phyloP scores from a whole-genome alignment of 2,329 filamentous ascomycete species.

The Huntiella savannae region DNA sequence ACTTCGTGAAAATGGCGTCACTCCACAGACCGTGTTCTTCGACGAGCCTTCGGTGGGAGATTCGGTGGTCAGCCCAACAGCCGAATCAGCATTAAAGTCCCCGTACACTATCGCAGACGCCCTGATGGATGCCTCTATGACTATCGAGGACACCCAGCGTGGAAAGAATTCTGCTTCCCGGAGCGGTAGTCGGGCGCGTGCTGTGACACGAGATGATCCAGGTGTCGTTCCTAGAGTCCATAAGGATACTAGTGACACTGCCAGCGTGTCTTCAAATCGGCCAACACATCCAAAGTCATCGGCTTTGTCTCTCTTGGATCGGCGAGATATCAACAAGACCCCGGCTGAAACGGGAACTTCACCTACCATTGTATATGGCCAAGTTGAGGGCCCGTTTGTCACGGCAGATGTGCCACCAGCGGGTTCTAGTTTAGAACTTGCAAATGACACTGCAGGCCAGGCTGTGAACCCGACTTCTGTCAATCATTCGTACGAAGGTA shows the following conservation, averaged over 20 bases:
- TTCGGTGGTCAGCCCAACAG: slow-evolving; percentile 13
- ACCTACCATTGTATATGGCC: slow-evolving; percentile 38
- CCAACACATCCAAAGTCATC: slow-evolving; percentile 30
- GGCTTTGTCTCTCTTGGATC: slow-evolving; percentile 38
- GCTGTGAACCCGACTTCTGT: slow-evolving; percentile 31
- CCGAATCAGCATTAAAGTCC: slow-evolving; percentile 17
- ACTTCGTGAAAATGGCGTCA: slow-evolving; percentile 29
- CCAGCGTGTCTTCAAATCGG: slow-evolving; percentile 10
- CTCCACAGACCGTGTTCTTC: slow-evolving; percentile 80
- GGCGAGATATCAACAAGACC: slow-evolving; percentile 39
- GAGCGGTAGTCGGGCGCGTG: slow-evolving; percentile 6
- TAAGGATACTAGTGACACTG: slow-evolving; percentile 1
- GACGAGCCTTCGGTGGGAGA: slow-evolving; percentile 37
- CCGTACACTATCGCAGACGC: slow-evolving; percentile 78
- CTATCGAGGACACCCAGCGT: slow-evolving; percentile 47
- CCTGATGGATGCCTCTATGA: slow-evolving; percentile 76
- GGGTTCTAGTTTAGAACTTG: neutral
- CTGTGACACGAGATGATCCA: slow-evolving; percentile 4
- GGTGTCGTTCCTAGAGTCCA: too few species aligned
- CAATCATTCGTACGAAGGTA: slow-evolving; percentile 52
- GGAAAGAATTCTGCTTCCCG: slow-evolving; percentile 27
- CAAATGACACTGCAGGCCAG: neutral
- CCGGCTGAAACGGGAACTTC: slow-evolving; percentile 39
- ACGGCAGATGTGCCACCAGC: slow-evolving; percentile 4
- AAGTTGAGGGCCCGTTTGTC: slow-evolving; percentile 37